Evolutionary conservation across 2,329 filamentous ascomycete species (phyloP), one percentile per base, ranked within the genome.

Genomic region (Gliomastix tumulicola): DNA sequence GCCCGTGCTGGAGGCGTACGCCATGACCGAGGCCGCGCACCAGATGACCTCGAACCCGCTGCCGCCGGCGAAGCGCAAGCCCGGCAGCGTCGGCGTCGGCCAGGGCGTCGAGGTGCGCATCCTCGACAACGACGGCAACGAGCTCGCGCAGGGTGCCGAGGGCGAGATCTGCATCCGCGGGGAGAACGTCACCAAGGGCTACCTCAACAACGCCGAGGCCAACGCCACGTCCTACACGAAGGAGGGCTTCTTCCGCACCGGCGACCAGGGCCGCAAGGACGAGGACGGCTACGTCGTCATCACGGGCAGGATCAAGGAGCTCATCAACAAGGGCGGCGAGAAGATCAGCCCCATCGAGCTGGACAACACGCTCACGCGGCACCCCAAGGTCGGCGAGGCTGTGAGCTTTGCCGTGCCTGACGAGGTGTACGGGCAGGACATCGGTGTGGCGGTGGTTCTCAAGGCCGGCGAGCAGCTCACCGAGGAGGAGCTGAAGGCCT

Each of bases 251-350:
- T 94, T 94, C 74, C 76, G 87, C 48, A 94, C 88, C 0, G 88
- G 88, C 6, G 88, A 94, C 54, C 86, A 94, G 59, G 88, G 88
- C 34, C 84, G 83, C 62, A 72, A 78, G 55, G 87, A 94, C 50
- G 64, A 76, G 40, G 84, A 92, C 47, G 85, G 86, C 41, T 94
- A 92, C 54, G 66, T 94, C 10, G 72, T 85, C 52, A 90, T 94
- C 60, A 94, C 88, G 0, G 88, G 88, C n/a, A 74, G 88, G 36
- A 94, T 94, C 64, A 94, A 94, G 70, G 88, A 94, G 62, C 69
- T 94, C 36, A 94, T 94, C 68, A 88, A 88, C 63, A 89, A 90
- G 62, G 86, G 84, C 38, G 87, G 87, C 41, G 87, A 94, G 66
- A 92, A 92, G 67, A 92, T 94, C 55, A 85, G 79, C 46, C 87